phyloP scores from a whole-genome alignment of 1,139 yeast species.

The Pichia sp. region DNA sequence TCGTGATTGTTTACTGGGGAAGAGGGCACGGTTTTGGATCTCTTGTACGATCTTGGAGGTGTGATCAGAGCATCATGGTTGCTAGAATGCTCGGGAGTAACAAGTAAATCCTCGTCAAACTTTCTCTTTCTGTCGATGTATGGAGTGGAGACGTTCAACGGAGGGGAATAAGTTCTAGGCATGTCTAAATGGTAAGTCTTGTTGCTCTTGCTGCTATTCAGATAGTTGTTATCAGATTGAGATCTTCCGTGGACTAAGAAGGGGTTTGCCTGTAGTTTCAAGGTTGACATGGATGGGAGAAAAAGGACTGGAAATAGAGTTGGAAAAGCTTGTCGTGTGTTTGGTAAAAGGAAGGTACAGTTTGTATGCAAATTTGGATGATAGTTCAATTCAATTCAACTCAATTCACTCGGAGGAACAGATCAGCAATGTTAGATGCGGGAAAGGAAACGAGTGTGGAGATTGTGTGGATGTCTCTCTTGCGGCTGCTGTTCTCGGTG shows the following conservation, averaged over 20 bases:
- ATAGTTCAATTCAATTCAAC: no score
- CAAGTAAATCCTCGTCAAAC: conserved; percentile 14
- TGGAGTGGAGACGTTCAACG: conserved; percentile 8
- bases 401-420: background rate
- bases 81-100: conserved; percentile 13
- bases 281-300: conserved; percentile 7
- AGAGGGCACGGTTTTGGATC: conserved; percentile 30
- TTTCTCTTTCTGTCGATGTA: conserved; percentile 19
- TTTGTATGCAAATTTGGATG: no score
- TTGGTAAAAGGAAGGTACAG: no score
- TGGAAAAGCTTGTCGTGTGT: background rate
- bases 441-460: background rate
- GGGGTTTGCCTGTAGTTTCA: conserved; percentile 9
- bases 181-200: conserved; percentile 1
- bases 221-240: conserved; percentile 7
- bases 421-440: background rate
- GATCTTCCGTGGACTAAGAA: conserved; percentile 12
- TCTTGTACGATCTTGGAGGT: conserved; percentile 23
- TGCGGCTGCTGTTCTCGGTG: background rate
- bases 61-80: conserved; percentile 13
- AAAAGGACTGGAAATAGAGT: background rate
- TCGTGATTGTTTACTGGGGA: conserved; percentile 23
- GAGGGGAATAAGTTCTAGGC: conserved; percentile 19
- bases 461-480: background rate
- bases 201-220: background rate